Evolutionary conservation across 2,329 filamentous ascomycete genomes (phyloP), one percentile per base, ranked within the genome.

Genomic region (Colletotrichum agaves): DNA sequence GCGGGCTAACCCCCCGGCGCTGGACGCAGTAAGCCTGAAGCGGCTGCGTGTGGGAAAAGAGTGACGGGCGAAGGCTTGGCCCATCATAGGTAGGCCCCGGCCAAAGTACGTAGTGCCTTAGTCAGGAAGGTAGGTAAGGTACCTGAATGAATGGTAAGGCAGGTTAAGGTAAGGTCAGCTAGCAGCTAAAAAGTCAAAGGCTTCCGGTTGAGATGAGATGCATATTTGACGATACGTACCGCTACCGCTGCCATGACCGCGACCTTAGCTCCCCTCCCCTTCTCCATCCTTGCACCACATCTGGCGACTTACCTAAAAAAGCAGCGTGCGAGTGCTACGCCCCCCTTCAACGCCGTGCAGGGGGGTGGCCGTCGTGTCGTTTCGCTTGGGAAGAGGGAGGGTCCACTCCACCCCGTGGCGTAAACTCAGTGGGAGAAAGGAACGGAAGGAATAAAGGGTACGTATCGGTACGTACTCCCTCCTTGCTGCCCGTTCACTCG

Each of bases 401-500:
- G 53, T 57, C 53, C 53, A 43, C 53, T 31, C 19, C n/a, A 47
- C 61, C 63, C 63, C 63, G 35, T 61, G 58, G 58, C 59, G 63
- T 67, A 17, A 17, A 35, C 31, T 27, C 31, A 67, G 50, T 35
- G 17, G 15, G 27, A 49, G 53, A 59, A 49, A 59, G 61, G 61
- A 64, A 64, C 61, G 61, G 53, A 64, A 64, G 61, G 61, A 61
- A 61, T 46, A 61, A 61, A 63, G 57, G 58, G 56, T 66, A 65
- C 62, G 62, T 65, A 13, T 46, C 46, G 37, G 37, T 53, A 55
- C 60, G 52, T 55, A 63, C 39, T 63, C 60, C 37, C 60, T 57
- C 52, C 60, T 63, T 63, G 49, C 60, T 71, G 73, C 74, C 76
- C 77, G 76, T 78, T 78, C 76, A 75, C 70, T 76, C 75, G 75